A percentile compares a stretch with the other conserved stretches of the same genome.
phyloP scores from a whole-genome alignment of 371 early-diverging fungal genomes.

The Homolaphlyctis polyrhiza region DNA sequence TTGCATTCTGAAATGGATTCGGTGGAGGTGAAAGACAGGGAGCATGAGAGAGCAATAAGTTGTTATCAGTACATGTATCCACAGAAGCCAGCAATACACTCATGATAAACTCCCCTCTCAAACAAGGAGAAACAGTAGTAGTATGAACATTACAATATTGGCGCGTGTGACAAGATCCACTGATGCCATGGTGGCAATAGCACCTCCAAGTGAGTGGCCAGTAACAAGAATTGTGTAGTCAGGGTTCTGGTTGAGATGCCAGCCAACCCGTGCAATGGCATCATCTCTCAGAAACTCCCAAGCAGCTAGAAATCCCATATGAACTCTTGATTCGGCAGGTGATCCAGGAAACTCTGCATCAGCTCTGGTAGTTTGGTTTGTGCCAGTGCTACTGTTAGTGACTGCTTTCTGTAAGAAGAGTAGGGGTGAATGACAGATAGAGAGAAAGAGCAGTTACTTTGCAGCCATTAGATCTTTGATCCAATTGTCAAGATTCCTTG shows the following conservation, averaged over 20 bases:
- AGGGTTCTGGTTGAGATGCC: neutral
- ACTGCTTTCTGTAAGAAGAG: no score
- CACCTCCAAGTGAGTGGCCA: conserved; percentile 25
- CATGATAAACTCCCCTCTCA: neutral
- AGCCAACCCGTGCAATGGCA: conserved; percentile 4
- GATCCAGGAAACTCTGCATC: conserved; percentile 20
- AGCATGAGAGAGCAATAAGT: neutral
- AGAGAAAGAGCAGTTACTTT: no score
- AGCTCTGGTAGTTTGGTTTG: no score
- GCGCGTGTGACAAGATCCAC: conserved; percentile 10
- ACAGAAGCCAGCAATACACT: no score
- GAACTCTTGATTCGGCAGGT: conserved; percentile 22
- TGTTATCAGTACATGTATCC: neutral
- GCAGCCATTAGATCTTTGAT: conserved; percentile 18
- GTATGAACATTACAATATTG: neutral
- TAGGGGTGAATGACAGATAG: no score
- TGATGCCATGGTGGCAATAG: conserved; percentile 21
- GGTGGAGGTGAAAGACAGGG: no score
- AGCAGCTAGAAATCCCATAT: conserved; percentile 18
- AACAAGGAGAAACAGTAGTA: neutral
- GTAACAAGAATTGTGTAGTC: conserved; percentile 13
- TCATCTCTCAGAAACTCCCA: conserved; percentile 17
- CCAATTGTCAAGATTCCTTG: conserved; percentile 22
- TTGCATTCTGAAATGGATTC: neutral
- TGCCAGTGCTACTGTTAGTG: no score